Percentiles rank a stretch among this genome's conserved stretches.
Conservation (phyloP, 2,329 filamentous ascomycete species). For the Fusarium acutatum region DNA sequence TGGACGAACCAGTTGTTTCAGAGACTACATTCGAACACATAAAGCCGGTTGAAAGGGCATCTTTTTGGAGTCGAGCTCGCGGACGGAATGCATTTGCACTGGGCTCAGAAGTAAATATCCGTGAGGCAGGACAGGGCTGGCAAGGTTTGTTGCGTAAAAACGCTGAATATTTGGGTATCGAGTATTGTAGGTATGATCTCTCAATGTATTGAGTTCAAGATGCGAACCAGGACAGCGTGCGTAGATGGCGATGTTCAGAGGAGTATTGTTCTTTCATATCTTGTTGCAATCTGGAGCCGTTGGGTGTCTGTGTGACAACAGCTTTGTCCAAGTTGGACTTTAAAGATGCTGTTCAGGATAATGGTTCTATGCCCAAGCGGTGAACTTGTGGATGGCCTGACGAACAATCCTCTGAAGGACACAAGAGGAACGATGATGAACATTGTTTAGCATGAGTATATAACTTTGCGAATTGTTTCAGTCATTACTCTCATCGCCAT, state of each 20-base stretch:
- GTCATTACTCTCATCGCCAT: not conserved
- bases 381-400: not conserved
- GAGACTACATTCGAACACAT: conserved; percentile 10
- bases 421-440: not conserved
- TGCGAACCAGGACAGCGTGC: conserved; percentile 3
- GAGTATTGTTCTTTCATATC: not conserved
- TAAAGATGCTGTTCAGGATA: not conserved
- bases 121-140: conserved; percentile 2
- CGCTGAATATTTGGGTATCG: conserved; percentile 21
- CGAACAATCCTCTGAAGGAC: not conserved
- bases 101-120: conserved; percentile 14
- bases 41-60: conserved; percentile 20
- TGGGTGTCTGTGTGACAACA: not conserved
- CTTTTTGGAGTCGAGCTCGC: conserved; percentile 29
- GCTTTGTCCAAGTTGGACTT: not conserved
- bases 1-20: not conserved
- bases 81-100: conserved; percentile 31
- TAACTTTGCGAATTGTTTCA: not conserved
- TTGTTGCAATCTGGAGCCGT: not conserved
- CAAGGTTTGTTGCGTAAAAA: conserved; percentile 11
- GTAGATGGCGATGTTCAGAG: not conserved
- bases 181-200: conserved; percentile 20
- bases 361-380: not conserved
- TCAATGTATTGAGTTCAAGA: conserved; percentile 22
- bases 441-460: not conserved